Evolutionary conservation across 2,329 filamentous ascomycete genomes (phyloP).

Genomic region (Paraphaeosphaeria minitans): DNA sequence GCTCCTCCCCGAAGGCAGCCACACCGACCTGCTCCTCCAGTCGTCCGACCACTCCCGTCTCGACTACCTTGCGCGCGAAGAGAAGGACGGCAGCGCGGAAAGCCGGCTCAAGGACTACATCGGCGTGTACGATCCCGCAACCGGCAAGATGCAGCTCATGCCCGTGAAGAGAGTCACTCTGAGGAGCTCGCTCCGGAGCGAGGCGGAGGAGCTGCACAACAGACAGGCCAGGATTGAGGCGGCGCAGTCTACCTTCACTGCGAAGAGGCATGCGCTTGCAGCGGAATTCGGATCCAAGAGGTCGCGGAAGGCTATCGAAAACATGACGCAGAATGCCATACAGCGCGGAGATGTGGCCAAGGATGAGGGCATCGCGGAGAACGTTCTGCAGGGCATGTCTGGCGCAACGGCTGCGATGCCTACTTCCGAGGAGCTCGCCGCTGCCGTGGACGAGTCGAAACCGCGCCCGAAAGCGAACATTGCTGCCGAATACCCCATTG

Average conservation of each 20-base stretch:
- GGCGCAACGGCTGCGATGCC: conserved; percentile 69
- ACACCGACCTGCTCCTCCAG: conserved; percentile 60
- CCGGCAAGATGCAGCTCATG: conserved; percentile 59
- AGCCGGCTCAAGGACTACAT: conserved; percentile 64
- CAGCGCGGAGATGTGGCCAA: conserved; percentile 30
- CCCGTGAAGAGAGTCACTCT: conserved; percentile 60
- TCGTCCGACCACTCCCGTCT: conserved; percentile 65
- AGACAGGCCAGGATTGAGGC: conserved; percentile 36
- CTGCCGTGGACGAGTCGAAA: conserved; percentile 68
- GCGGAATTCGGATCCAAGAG: conserved; percentile 85
- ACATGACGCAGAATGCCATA: conserved; percentile 74
- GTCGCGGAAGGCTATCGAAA: conserved; percentile 76
- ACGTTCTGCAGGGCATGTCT: conserved; percentile 67
- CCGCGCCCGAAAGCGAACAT: conserved; percentile 74
- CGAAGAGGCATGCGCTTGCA: conserved; percentile 71
- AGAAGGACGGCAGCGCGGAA: conserved; percentile 54
- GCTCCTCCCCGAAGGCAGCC: conserved; percentile 35
- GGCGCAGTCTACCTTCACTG: conserved; percentile 52
- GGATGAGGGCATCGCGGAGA: conserved; percentile 39
- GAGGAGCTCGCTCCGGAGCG: conserved; percentile 55
- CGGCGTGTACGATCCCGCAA: conserved; percentile 62
- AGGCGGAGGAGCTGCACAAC: conserved; percentile 48
- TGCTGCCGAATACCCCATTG: conserved; percentile 68
- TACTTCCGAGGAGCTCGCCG: conserved; percentile 68
- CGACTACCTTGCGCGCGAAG: conserved; percentile 62